Base-by-base conservation (phyloP, 148 eudicot species). In the Rhododendron ferrugineum region DNA sequence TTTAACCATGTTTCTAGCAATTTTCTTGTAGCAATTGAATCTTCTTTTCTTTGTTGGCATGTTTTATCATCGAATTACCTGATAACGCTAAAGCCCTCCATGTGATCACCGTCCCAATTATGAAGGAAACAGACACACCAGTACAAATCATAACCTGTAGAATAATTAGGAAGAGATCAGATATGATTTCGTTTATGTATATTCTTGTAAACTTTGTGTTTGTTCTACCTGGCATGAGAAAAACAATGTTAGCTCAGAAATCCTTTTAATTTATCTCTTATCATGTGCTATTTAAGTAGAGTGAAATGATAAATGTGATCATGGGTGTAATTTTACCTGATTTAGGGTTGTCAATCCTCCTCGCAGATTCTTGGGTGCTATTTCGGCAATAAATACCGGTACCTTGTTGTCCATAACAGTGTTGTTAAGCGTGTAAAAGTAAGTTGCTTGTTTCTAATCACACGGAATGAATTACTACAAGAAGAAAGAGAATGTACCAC, bases 361-460 rank as follows among this genome's bases (percentile, higher is more conserved):
- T 84, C 99, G 90, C 73, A 97, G 93, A 86, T 95, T 86, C 84
- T 92, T 92, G 37, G 99, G 99, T 73, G 99, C 96, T 74, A 97
- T 94, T 90, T 95, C 99, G 66, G 99, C 95, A 87, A 96, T 92
- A 82, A 94, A 96, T 23, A 96, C 92, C 0, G 99, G 99, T 50
- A 94, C 98, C 99, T 96, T 68, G 37, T 73, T 82, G 90, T 73
- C 34, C 58, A 80, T 52, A 60, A 20, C 32, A 62, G 75, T 49
- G 54, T 82, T 23, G 68, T 85, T 16, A 26, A 82, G 84, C 32
- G 52, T 78, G 52, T 28, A 76, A 44, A 36, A 52, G 18, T 3
- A 42, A 20, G 52, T 79, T 80, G 66, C 26, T 9, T 28, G 18
- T 28, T 80, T 34, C 66, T 7, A 37, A 68, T 28, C 54, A 5